Evolutionary conservation across 2,329 filamentous ascomycete genomes (phyloP).

Genomic region (Monosporascus sp.): DNA sequence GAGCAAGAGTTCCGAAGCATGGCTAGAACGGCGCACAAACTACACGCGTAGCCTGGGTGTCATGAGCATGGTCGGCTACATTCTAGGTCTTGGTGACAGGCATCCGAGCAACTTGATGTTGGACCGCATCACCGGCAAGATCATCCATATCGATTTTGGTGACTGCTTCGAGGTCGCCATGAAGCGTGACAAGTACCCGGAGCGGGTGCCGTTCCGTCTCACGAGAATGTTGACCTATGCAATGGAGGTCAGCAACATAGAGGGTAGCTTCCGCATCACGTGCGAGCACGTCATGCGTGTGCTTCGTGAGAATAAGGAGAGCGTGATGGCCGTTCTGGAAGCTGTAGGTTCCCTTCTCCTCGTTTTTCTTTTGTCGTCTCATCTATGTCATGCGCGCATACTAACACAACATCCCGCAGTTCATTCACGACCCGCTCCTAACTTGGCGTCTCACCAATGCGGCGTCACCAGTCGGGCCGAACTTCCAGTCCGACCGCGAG

Average conservation of each 20-base stretch:
- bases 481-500: slow-evolving; percentile 59
- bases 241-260: slow-evolving; percentile 99
- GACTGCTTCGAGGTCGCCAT: slow-evolving; percentile 99
- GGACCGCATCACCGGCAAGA: slow-evolving; percentile 90
- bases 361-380: background rate
- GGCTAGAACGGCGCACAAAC: slow-evolving; percentile 96
- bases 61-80: slow-evolving; percentile 99
- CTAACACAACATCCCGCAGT: slow-evolving; percentile 47
- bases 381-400: background rate
- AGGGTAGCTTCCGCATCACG: slow-evolving; percentile 95
- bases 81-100: slow-evolving; percentile 90
- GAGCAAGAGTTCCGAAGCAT: slow-evolving; percentile 95
- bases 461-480: slow-evolving; percentile 58
- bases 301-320: slow-evolving; percentile 93
- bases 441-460: slow-evolving; percentile 83
- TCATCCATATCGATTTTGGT: slow-evolving; percentile 98
- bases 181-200: slow-evolving; percentile 98
- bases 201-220: slow-evolving; percentile 93
- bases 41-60: slow-evolving; percentile 96
- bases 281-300: slow-evolving; percentile 99
- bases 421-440: slow-evolving; percentile 98
- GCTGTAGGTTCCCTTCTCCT: slow-evolving; percentile 60
- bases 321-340: slow-evolving; percentile 95
- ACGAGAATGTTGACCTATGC: slow-evolving; percentile 99
- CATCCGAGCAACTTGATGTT: slow-evolving; percentile 98